Evolutionary conservation across 331 rosid species (phyloP), one percentile per base, ranked within the genome.

Genomic region (Quercus phellos): DNA sequence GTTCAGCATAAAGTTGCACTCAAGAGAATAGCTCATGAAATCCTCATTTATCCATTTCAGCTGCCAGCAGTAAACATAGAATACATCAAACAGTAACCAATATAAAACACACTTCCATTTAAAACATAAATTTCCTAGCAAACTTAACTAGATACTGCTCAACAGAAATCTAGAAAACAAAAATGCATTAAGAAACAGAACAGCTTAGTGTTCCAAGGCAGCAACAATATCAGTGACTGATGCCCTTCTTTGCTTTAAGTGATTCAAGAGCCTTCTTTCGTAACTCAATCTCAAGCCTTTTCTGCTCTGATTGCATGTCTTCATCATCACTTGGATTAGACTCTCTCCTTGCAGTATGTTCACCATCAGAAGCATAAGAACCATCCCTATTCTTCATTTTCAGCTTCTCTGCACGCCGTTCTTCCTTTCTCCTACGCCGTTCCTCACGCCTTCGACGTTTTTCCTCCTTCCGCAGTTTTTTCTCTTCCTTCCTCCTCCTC

Each of bases 191-290:
- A 18, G n/a, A 51, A 4, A 70, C 58, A 69, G 19, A 21, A 51
- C 43, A 69, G 27, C 81, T 53, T 14, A 51, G 67, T 69, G 34
- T 68, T 56, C 74, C 80, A 66, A 32, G 53, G 63, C 32, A 61
- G 67, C 17, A 82, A 76, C 0, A 30, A 54, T 74, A 38, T 84
- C 84, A 86, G 54, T 76, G 82, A 83, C 81, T 66, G 54, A 75
- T 78, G 79, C 85, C 90, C 84, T 81, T 86, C 80, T 85, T 89
- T 3, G 92, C 90, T 55, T 84, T 86, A 72, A 89, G 85, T 17
- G 96, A 82, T 83, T 95, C 97, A 4, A 95, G 93, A 77, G 99
- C 99, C 96, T 93, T 93, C 68, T 91, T 92, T 72, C 99, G 90
- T 17, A 95, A 82, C 86, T 90, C 98, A 54, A 91, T 89, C 92